phyloP scores from a whole-genome alignment of 2,329 filamentous ascomycete species.

The Phoma sp. region DNA sequence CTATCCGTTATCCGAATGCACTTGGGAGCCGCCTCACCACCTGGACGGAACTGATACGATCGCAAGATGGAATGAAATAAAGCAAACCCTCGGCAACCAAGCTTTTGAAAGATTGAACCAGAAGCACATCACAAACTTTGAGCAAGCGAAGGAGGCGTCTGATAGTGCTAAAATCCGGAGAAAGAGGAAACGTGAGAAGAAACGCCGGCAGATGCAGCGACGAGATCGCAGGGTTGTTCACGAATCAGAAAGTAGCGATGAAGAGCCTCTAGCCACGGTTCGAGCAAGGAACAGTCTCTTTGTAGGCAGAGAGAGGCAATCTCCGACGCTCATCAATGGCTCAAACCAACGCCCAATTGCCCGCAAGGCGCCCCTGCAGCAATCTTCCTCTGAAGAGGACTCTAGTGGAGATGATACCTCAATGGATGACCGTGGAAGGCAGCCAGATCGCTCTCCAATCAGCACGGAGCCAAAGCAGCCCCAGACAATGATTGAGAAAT shows the following conservation, averaged over 20 bases:
- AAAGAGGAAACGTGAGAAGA: conserved; percentile 23
- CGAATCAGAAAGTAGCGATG: conserved; percentile 19
- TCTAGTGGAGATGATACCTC: conserved; percentile 12
- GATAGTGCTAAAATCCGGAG: conserved; percentile 13
- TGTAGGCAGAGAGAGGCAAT: conserved; percentile 4
- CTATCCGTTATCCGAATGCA: conserved; percentile 56
- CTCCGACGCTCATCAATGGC: neutral
- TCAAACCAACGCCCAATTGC: neutral
- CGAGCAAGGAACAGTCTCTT: conserved; percentile 13
- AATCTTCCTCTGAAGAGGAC: conserved; percentile 25
- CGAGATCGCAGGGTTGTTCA: neutral
- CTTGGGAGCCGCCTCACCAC: conserved; percentile 36
- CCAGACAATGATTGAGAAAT: neutral
- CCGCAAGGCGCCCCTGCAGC: conserved; percentile 22
- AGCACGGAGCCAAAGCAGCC: neutral
- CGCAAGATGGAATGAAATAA: conserved; percentile 5
- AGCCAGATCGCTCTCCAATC: neutral
- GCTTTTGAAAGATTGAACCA: conserved; percentile 12
- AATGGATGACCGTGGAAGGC: conserved; percentile 4
- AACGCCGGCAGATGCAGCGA: conserved; percentile 19
- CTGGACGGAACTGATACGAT: conserved; percentile 20
- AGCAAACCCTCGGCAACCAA: conserved; percentile 10
- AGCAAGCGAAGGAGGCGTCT: conserved; percentile 11
- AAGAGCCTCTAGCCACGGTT: conserved; percentile 5
- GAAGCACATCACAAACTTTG: conserved; percentile 16